Percentiles rank a stretch among this genome's conserved stretches.
phyloP scores from a whole-genome alignment of 2,329 filamentous ascomycete genomes.

The Neospermospora avenae region DNA sequence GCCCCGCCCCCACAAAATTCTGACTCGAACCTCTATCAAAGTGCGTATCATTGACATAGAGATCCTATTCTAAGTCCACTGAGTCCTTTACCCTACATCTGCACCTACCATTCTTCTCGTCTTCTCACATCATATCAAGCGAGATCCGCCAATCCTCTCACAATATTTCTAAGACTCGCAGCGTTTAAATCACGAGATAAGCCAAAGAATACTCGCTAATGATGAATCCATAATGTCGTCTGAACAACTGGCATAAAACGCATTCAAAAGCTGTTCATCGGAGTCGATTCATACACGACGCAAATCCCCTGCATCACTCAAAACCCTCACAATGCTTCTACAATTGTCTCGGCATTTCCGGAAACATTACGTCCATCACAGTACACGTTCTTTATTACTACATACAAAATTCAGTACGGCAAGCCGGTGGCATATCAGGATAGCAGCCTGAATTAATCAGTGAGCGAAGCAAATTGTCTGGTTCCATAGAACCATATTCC shows the following conservation, averaged over 20 bases:
- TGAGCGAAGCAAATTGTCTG: not conserved
- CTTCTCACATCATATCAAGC: no score
- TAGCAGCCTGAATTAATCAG: not conserved
- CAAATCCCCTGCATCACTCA: not conserved
- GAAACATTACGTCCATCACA: constrained; percentile 48
- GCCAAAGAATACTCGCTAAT: no score
- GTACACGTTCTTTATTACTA: constrained; percentile 43
- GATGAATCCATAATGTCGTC: constrained; percentile 11
- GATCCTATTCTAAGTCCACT: no score
- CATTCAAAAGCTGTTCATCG: not conserved
- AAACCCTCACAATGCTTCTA: constrained; percentile 46
- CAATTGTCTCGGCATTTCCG: constrained; percentile 38
- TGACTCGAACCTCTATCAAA: no score
- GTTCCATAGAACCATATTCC: not conserved
- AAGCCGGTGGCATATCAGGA: constrained; percentile 17
- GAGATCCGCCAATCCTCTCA: no score
- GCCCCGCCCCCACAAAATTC: not conserved
- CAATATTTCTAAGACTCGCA: no score
- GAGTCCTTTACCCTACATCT: no score
- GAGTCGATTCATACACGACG: not conserved
- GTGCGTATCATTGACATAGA: no score
- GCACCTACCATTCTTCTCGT: no score
- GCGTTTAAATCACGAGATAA: no score
- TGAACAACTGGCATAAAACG: constrained; percentile 4
- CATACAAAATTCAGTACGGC: constrained; percentile 18